Conservation (phyloP, 2,329 filamentous ascomycete genomes). For the Colletotrichum gloeosporioides region DNA sequence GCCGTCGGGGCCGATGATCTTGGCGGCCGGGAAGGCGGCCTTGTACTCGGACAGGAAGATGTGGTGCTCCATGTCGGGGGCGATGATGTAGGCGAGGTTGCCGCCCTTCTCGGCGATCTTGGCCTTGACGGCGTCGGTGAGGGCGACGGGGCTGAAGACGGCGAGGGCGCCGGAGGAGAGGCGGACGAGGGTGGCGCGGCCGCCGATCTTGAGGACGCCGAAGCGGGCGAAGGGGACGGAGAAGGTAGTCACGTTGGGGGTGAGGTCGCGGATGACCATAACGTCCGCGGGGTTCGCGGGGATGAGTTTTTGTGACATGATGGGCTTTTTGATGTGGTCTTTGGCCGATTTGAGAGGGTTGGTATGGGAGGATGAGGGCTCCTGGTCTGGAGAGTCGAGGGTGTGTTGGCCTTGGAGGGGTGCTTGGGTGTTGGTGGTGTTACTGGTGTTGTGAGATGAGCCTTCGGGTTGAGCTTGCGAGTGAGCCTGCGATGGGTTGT, state of each 20-base stretch:
- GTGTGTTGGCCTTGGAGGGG: conserved; percentile 3
- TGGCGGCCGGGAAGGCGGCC: conserved; percentile 76
- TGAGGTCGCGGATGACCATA: conserved; percentile 89
- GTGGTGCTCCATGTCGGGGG: conserved; percentile 92
- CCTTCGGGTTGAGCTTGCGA: not conserved
- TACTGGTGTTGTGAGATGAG: not conserved
- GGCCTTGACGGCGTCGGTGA: conserved; percentile 75
- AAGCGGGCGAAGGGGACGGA: conserved; percentile 86
- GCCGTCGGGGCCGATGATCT: conserved; percentile 82
- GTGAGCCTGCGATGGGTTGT: conserved; percentile 8
- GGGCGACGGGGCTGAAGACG: conserved; percentile 88
- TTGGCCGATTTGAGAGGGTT: not conserved
- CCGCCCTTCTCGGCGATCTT: conserved; percentile 70
- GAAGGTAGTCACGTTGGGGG: conserved; percentile 78
- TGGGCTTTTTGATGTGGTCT: conserved; percentile 16
- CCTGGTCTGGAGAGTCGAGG: conserved; percentile 15
- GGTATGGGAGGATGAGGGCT: not conserved
- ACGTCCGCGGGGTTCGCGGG: conserved; percentile 77
- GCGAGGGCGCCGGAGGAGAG: conserved; percentile 80
- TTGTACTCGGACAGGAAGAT: conserved; percentile 91
- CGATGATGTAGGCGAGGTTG: conserved; percentile 82
- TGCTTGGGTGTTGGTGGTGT: not conserved
- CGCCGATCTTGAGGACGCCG: conserved; percentile 81
- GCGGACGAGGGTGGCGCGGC: conserved; percentile 75
- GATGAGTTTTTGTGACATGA: conserved; percentile 69